phyloP scores from a whole-genome alignment of 106 monocot species.

The Hemerocallis citrina region DNA sequence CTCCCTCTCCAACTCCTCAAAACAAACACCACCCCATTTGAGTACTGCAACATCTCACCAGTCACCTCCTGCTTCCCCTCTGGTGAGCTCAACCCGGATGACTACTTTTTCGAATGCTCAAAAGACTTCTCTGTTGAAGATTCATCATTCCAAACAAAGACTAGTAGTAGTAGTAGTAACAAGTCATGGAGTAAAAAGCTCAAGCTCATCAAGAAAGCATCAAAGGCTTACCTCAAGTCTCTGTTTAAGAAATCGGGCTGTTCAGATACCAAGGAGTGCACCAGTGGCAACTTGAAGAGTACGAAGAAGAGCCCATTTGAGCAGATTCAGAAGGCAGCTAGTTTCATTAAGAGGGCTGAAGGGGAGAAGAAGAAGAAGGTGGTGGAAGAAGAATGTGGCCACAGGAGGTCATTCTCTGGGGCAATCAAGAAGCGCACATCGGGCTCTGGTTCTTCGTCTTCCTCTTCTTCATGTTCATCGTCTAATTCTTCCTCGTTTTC shows the following conservation, averaged over 20 bases:
- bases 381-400: constrained; percentile 16
- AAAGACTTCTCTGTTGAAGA: too few species aligned
- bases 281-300: constrained; percentile 2
- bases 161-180: constrained; percentile 7
- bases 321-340: constrained; percentile 16
- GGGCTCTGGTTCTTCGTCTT: constrained; percentile 24
- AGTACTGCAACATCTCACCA: constrained; percentile 45
- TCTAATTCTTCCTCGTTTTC: constrained; percentile 62
- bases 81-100: constrained; percentile 48
- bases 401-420: constrained; percentile 66
- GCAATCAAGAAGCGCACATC: constrained; percentile 24
- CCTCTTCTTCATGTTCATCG: constrained; percentile 25
- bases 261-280: constrained; percentile 19
- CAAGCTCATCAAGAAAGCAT: constrained; percentile 41
- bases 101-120: constrained; percentile 27
- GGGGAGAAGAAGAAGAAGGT: constrained; percentile 10
- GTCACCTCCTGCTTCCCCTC: constrained; percentile 59
- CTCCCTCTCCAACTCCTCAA: constrained; percentile 41
- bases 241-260: constrained; percentile 44
- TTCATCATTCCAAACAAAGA: too few species aligned
- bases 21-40: constrained; percentile 18
- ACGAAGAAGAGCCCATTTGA: constrained; percentile 35
- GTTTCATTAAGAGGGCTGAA: neutral
- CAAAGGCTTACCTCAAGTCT: constrained; percentile 64
- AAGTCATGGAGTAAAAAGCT: constrained; percentile 64